Conservation (phyloP, 768 basidiomycete species). For the Pisolithus orientalis region DNA sequence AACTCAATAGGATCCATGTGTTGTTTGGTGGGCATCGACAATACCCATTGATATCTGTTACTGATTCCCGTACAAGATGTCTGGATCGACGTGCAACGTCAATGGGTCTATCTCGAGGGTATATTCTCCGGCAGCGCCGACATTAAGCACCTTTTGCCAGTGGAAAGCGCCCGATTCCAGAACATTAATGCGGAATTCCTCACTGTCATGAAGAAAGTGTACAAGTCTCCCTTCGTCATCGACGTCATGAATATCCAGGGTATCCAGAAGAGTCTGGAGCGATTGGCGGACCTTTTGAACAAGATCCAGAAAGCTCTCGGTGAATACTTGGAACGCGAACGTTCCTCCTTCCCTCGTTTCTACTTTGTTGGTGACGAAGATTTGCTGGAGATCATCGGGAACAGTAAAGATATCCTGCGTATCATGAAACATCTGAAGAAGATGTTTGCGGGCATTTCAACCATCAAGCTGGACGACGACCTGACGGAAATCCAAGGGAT, state of each 20-base stretch:
- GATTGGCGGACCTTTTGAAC: conserved; percentile 89
- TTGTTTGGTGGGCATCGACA: conserved; percentile 64
- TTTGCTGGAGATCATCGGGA: conserved; percentile 96
- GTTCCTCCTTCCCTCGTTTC: conserved; percentile 97
- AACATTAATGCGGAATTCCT: conserved; percentile 99
- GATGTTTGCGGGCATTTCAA: conserved; percentile 98
- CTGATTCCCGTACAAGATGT: conserved; percentile 52
- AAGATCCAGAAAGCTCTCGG: conserved; percentile 99
- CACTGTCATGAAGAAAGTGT: conserved; percentile 98
- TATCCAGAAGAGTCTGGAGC: conserved; percentile 95
- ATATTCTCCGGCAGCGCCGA: conserved; percentile 99
- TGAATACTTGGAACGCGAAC: conserved; percentile 96
- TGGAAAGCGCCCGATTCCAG: conserved; percentile 95
- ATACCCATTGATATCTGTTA: not conserved
- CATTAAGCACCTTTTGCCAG: conserved; percentile 97
- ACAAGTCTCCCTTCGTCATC: conserved; percentile 95
- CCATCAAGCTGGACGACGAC: conserved; percentile 82
- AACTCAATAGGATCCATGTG: conserved; percentile 92
- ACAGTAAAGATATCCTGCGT: conserved; percentile 96
- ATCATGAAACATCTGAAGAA: conserved; percentile 99
- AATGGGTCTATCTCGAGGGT: conserved; percentile 99
- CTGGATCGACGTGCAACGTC: conserved; percentile 99
- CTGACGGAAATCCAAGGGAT: conserved; percentile 86
- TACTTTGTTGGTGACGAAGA: conserved; percentile 99
- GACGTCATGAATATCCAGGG: conserved; percentile 96